Evolutionary conservation across 1,284 basidiomycete species (phyloP), one percentile per base, ranked within the genome.

Genomic region (Dichomitus squalens): DNA sequence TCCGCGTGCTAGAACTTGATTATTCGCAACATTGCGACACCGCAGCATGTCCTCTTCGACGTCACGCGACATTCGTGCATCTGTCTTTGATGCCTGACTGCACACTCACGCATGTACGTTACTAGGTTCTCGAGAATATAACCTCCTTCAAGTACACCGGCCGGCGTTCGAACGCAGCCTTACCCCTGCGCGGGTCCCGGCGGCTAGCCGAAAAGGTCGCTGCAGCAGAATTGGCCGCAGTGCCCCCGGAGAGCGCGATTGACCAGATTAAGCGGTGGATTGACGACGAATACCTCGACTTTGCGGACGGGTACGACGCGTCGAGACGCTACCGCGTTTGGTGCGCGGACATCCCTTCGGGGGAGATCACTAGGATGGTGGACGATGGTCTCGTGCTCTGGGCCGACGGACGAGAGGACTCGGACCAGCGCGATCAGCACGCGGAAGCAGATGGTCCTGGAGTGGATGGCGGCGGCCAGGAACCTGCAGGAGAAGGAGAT

Each of bases 61-160:
- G 41, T 29, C 14, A 23, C 40, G 21, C 40, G 6, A 25, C 23
- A 11, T 41, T 41, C 40, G 21, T 14, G 21, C 40, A 4, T 16
- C 40, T 21, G 18, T 16, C 7, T 7, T 16, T 6, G 46, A 34
- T 23, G 21, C 14, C 21, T 25, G 33, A 23, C 27, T 12, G 9
- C 18, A 18, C 29, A 18, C 44, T 47, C 29, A 47, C 44, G 29
- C 29, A 18, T 47, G 44, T 47, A 47, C 20, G 11, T 21, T 39
- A 41, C 29, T n/a, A 76, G 75, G 71, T 75, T 3, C 63, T 71
- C 14, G 67, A 70, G 54, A 72, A 70, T 61, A 70, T 74, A 47
- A 69, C 68, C 38, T 70, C 70, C 18, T 67, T 65, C 59, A 65
- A 70, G 39, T 68, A 65, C 52, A 51, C 62, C 50, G 63, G 67